A percentile compares a stretch with the other conserved stretches of the same genome.
These are phyloP conservation scores for Arthrocladium fulminans DNA, from an alignment of 2,329 filamentous ascomycete genomes.

Conservation along the genomic window DNA sequence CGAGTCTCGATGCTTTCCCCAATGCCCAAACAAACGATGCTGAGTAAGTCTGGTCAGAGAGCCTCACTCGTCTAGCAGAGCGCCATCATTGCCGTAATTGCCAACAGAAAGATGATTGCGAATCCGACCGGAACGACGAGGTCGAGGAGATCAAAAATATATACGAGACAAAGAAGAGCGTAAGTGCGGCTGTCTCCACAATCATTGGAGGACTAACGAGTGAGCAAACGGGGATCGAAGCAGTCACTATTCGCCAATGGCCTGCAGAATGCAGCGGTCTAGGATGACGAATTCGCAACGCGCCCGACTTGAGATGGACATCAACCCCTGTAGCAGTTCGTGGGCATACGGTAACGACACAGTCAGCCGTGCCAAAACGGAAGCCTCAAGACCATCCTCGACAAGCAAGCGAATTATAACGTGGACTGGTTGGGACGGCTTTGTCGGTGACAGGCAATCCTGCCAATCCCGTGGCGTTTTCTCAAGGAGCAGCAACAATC, in stretches of 20 bases:
- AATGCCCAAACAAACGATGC: conserved; percentile 41
- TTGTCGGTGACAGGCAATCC: background rate
- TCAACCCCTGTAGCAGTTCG: background rate
- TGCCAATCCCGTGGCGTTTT: background rate
- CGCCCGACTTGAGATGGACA: conserved; percentile 1
- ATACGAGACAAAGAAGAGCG: conserved; percentile 10
- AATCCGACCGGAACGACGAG: conserved; percentile 22
- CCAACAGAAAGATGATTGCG: conserved; percentile 27
- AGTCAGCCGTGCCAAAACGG: background rate
- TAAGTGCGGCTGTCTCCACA: background rate
- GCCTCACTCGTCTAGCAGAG: conserved; percentile 5
- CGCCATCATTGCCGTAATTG: conserved; percentile 36
- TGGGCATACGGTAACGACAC: conserved; percentile 6
- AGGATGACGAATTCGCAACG: background rate
- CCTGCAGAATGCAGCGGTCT: background rate
- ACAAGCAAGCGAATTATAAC: background rate
- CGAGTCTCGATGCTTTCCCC: conserved; percentile 42
- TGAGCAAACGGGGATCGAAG: background rate
- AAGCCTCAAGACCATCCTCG: background rate
- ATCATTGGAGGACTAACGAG: background rate
- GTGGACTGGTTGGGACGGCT: conserved; percentile 4
- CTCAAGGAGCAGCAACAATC: conserved; percentile 1
- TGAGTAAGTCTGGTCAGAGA: conserved; percentile 30
- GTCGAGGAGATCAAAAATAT: conserved; percentile 27
- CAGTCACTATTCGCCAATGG: conserved; percentile 5